Evolutionary conservation across 805 yeast species (phyloP), one percentile per base, ranked within the genome.

Genomic region (Saturnispora kantuleensis): DNA sequence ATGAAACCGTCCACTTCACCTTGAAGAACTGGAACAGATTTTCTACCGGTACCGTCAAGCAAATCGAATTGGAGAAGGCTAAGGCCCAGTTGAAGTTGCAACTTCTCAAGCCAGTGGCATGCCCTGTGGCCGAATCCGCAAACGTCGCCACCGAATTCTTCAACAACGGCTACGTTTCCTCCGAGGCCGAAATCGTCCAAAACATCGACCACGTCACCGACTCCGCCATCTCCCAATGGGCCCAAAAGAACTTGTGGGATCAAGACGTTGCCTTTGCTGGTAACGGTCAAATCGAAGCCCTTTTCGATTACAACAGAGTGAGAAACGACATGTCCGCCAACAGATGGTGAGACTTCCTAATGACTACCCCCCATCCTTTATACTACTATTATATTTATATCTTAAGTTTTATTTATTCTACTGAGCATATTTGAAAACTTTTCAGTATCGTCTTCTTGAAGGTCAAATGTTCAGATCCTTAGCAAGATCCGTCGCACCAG

Each of bases 271-370:
- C 86, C 55, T 69, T 84, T 57, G 74, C 90, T 48, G 93, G 84
- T 66, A 76, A 84, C 52, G 95, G 95, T 67, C 84, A 81, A 70
- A 83, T 82, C 69, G 95, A 84, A 74, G 86, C 72, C 54, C 71
- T 84, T 67, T 71, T 84, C 63, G 95, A 84, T 66, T 84, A 84
- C 78, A 73, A 70, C 77, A 81, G 90, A 79, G 69, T 79, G 65
- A 82, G 95, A 81, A 81, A 80, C 68, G 89, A 82, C 60, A 84
- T 85, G 88, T 77, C 93, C 59, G 76, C 82, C 85, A 72, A 83
- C 80, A 84, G 94, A 82, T 77, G 82, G 82, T 77, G 64, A 65
- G 17, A 21, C 26, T 21, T 21, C 26, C 26, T 21, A 21, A 21
- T 21, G 26, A 21, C 26, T 21, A 21, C 26, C 26, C 26, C 35